Percentiles rank a stretch among this genome's conserved stretches.
phyloP scores from a whole-genome alignment of 164 flowering plant genomes.

The Nymphaea colorata region DNA sequence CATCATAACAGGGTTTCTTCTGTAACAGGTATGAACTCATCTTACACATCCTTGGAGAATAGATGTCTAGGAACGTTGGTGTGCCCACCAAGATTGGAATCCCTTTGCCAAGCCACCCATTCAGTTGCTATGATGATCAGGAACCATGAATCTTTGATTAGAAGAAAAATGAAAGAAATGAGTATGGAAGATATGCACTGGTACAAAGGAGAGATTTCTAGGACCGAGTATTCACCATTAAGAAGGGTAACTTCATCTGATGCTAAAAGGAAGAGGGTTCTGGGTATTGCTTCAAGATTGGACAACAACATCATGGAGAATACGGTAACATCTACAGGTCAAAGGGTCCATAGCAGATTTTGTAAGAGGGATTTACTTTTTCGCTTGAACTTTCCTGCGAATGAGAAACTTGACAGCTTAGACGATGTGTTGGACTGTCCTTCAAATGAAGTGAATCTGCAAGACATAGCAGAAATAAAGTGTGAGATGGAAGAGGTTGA shows the following conservation, averaged over 20 bases:
- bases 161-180: conserved; percentile 13
- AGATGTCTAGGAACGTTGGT: too few species aligned
- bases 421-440: not conserved
- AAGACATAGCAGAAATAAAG: not conserved
- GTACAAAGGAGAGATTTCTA: conserved; percentile 19
- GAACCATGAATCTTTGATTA: conserved; percentile 44
- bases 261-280: conserved; percentile 19
- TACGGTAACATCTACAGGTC: conserved; percentile 6
- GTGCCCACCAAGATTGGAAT: not conserved
- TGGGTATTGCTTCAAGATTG: conserved; percentile 22
- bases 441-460: not conserved
- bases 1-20: too few species aligned
- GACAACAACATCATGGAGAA: conserved; percentile 25
- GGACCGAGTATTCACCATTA: conserved; percentile 5
- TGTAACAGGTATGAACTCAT: conserved; percentile 5
- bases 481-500: not conserved
- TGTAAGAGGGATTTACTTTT: not conserved
- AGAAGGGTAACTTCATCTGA: conserved; percentile 14
- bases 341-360: not conserved
- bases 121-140: conserved; percentile 37
- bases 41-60: not conserved
- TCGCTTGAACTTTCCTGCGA: not conserved
- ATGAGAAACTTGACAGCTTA: not conserved
- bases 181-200: conserved; percentile 3
- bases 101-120: conserved; percentile 14